Percentiles rank a stretch among this genome's conserved stretches.
Conservation (phyloP, 1,284 basidiomycete genomes). For the Ustilago nuda region DNA sequence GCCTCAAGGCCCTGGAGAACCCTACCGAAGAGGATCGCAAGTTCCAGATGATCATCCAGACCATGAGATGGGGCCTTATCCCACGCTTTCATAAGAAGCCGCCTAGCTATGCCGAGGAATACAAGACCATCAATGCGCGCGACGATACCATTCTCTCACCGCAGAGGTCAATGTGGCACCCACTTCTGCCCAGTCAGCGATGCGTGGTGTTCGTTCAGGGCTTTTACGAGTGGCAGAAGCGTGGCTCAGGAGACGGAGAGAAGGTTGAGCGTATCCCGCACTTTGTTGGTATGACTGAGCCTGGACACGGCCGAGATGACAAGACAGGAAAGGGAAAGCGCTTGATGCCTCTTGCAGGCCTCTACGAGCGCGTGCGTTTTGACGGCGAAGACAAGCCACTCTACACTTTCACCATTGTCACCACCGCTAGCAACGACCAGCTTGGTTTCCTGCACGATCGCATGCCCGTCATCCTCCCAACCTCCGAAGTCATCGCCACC, state of each 20-base stretch:
- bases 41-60: slow-evolving; percentile 45
- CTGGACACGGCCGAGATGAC: slow-evolving; percentile 74
- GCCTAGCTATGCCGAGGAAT: slow-evolving; percentile 75
- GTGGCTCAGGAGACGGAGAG: slow-evolving; percentile 17
- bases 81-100: slow-evolving; percentile 82
- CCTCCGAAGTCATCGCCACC: slow-evolving; percentile 74
- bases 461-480: slow-evolving; percentile 86
- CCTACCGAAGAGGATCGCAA: slow-evolving; percentile 22
- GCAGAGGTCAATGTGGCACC: slow-evolving; percentile 43
- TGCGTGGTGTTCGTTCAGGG: slow-evolving; percentile 67
- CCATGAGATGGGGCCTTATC: slow-evolving; percentile 86
- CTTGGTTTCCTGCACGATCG: slow-evolving; percentile 78
- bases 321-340: slow-evolving; percentile 75
- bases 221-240: slow-evolving; percentile 64
- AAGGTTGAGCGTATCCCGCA: slow-evolving; percentile 68
- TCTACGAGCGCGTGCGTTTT: slow-evolving; percentile 80
- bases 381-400: slow-evolving; percentile 75
- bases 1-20: slow-evolving; percentile 15
- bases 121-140: slow-evolving; percentile 90
- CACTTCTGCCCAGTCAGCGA: slow-evolving; percentile 45
- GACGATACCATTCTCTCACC: slow-evolving; percentile 78
- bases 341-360: slow-evolving; percentile 86
- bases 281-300: slow-evolving; percentile 85
- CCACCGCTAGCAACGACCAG: slow-evolving; percentile 73
- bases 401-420: slow-evolving; percentile 90